Evolutionary conservation across 1,284 basidiomycete species (phyloP).

Genomic region (Malassezia caprae): DNA sequence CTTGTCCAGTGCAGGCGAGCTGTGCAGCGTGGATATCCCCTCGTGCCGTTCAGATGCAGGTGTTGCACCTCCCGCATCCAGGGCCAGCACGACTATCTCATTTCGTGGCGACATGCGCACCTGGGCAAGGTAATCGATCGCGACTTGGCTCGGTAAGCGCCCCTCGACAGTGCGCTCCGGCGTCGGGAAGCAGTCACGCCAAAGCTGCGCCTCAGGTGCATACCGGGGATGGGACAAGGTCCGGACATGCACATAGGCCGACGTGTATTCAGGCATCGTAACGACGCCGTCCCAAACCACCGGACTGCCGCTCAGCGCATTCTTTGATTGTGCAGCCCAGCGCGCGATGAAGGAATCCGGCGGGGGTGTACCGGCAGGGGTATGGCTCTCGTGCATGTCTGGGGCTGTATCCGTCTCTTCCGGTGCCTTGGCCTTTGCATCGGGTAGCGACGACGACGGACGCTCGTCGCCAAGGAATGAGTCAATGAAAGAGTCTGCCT

Average conservation of each 20-base stretch:
- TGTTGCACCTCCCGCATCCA: constrained; percentile 23
- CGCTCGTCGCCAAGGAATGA: constrained; percentile 27
- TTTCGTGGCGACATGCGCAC: constrained; percentile 31
- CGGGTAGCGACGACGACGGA: not conserved
- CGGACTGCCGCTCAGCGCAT: constrained; percentile 14
- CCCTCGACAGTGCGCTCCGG: constrained; percentile 32
- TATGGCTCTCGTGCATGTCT: constrained; percentile 2
- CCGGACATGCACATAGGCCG: constrained; percentile 35
- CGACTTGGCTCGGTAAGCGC: constrained; percentile 34
- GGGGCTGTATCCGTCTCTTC: not conserved
- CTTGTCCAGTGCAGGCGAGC: constrained; percentile 22
- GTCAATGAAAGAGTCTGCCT: constrained; percentile 36
- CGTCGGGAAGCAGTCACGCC: constrained; percentile 29
- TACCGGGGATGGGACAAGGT: constrained; percentile 29
- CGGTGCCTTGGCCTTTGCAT: not conserved
- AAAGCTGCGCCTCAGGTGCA: constrained; percentile 13
- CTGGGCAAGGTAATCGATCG: constrained; percentile 39
- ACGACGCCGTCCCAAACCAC: constrained; percentile 44
- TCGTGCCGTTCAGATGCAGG: not conserved
- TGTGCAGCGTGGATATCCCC: constrained; percentile 14
- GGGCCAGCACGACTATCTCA: constrained; percentile 28
- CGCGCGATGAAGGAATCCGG: constrained; percentile 12
- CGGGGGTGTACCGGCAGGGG: constrained; percentile 21
- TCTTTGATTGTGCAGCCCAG: constrained; percentile 11
- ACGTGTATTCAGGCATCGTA: constrained; percentile 38